A percentile compares a stretch with the other conserved stretches of the same genome.
phyloP scores from a whole-genome alignment of 2,329 filamentous ascomycete genomes.

The Hortaea werneckii region DNA sequence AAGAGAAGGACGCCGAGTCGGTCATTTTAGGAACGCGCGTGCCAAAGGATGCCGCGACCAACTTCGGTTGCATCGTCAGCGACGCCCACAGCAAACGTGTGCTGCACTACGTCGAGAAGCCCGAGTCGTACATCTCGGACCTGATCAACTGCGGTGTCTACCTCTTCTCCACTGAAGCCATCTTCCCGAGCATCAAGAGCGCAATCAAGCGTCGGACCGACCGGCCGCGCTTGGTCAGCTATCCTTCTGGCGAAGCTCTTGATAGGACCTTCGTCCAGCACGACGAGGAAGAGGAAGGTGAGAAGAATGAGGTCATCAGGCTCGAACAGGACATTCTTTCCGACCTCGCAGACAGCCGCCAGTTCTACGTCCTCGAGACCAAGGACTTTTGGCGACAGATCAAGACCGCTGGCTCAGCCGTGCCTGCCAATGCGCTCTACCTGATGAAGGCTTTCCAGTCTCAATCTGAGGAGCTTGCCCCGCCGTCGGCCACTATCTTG shows the following conservation, averaged over 20 bases:
- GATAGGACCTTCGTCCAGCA: slow-evolving; percentile 52
- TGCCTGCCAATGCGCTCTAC: slow-evolving; percentile 93
- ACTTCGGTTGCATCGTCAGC: slow-evolving; percentile 96
- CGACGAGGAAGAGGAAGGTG: slow-evolving; percentile 63
- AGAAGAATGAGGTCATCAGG: slow-evolving; percentile 77
- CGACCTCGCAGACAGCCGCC: slow-evolving; percentile 90
- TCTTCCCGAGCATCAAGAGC: slow-evolving; percentile 35
- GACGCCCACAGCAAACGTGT: slow-evolving; percentile 90
- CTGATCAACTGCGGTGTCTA: slow-evolving; percentile 99
- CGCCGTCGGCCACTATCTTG: slow-evolving; percentile 77
- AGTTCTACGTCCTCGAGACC: slow-evolving; percentile 97
- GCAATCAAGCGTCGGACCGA: slow-evolving; percentile 94
- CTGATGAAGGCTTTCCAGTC: slow-evolving; percentile 86
- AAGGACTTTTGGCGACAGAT: slow-evolving; percentile 99
- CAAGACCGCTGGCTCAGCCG: slow-evolving; percentile 95
- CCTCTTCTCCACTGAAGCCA: slow-evolving; percentile 2
- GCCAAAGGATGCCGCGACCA: slow-evolving; percentile 79
- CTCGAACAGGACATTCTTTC: slow-evolving; percentile 95
- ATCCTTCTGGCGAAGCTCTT: slow-evolving; percentile 90
- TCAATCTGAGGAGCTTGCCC: slow-evolving; percentile 68
- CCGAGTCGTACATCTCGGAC: slow-evolving; percentile 93
- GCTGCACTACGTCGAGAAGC: slow-evolving; percentile 98
- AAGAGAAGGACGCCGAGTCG: slow-evolving; percentile 91
- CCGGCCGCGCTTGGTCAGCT: slow-evolving; percentile 82
- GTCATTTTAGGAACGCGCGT: slow-evolving; percentile 91